Evolutionary conservation across 2,329 filamentous ascomycete species (phyloP).

Genomic region (Cordyceps militaris): DNA sequence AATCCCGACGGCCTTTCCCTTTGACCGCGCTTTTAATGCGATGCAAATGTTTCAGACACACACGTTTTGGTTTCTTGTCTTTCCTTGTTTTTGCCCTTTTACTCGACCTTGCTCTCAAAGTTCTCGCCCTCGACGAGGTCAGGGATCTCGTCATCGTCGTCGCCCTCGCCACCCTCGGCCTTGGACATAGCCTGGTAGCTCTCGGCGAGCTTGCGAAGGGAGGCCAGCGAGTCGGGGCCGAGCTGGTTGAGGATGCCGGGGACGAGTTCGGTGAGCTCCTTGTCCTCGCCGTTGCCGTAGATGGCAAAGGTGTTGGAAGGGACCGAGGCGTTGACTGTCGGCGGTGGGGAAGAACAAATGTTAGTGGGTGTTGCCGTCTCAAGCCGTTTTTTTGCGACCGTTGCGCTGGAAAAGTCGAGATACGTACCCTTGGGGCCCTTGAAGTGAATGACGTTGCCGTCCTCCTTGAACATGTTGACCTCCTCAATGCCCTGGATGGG

Average conservation of each 20-base stretch:
- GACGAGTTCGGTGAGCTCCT: constrained; percentile 98
- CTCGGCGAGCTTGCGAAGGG: constrained; percentile 96
- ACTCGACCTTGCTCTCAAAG: constrained; percentile 98
- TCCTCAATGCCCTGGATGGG: constrained; percentile 99
- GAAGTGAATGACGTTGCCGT: constrained; percentile 99
- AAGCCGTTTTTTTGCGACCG: neutral
- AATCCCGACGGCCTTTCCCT: constrained; percentile 1
- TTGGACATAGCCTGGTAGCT: constrained; percentile 99
- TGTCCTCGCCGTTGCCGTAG: constrained; percentile 98
- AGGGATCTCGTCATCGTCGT: constrained; percentile 94
- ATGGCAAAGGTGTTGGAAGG: constrained; percentile 99
- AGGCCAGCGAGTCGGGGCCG: constrained; percentile 93
- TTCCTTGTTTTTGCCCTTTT: constrained; percentile 33
- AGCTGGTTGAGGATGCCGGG: constrained; percentile 99
- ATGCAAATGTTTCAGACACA: constrained; percentile 1
- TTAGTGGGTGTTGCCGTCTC: constrained; percentile 12
- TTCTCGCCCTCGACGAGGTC: constrained; percentile 95
- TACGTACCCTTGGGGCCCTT: constrained; percentile 88
- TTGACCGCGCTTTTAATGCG: neutral
- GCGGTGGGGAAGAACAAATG: too few relatives aligned
- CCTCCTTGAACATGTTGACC: constrained; percentile 99
- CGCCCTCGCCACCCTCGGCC: constrained; percentile 72
- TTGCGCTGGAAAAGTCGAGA: constrained; percentile 2
- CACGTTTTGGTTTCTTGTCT: neutral
- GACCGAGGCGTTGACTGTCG: constrained; percentile 86